Evolutionary conservation across 2,329 filamentous ascomycete species (phyloP).

Genomic region (Knufia petricola): DNA sequence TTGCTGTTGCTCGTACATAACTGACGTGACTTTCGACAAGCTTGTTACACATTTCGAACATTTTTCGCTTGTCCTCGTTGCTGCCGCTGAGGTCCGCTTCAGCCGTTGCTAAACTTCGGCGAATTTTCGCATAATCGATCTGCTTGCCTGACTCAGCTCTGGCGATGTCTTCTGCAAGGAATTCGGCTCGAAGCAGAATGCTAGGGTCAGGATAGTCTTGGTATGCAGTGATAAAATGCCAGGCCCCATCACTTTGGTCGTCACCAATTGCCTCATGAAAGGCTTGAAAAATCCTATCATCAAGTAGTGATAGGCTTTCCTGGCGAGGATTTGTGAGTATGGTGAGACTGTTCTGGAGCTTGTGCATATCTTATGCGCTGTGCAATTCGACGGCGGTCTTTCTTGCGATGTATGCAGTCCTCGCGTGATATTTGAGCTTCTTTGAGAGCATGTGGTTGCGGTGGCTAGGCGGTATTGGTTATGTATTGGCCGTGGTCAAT

Average conservation of each 20-base stretch:
- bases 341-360: background rate
- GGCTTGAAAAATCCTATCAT: background rate
- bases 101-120: background rate
- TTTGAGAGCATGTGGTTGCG: background rate
- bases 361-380: background rate
- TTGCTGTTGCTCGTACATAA: background rate
- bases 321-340: background rate
- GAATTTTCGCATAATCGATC: background rate
- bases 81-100: background rate
- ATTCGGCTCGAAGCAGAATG: background rate
- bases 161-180: background rate
- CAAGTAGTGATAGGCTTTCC: background rate
- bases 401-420: background rate
- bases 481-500: background rate
- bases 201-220: constrained; percentile 2
- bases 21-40: background rate
- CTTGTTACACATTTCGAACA: constrained; percentile 1
- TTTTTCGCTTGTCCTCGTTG: background rate
- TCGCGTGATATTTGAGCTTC: background rate
- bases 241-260: background rate
- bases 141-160: background rate
- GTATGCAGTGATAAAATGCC: background rate
- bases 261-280: background rate
- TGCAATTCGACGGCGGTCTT: background rate
- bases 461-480: background rate